Evolutionary conservation across 2,329 filamentous ascomycete genomes (phyloP).

Genomic region (Hysterium pulicare): DNA sequence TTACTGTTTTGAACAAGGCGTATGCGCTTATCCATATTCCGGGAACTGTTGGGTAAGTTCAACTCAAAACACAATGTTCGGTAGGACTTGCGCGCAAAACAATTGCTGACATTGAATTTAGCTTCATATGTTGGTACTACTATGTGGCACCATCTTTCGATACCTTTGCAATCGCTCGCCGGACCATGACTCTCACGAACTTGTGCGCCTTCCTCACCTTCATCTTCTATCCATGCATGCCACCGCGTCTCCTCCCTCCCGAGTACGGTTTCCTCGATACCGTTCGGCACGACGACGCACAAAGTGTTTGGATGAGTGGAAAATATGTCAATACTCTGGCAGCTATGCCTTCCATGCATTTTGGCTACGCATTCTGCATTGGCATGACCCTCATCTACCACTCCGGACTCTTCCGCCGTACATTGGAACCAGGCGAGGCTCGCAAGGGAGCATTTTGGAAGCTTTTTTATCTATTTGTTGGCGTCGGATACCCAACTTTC

Average conservation of each 20-base stretch:
- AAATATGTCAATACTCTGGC: slow-evolving; percentile 47
- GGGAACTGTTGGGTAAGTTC: slow-evolving; percentile 54
- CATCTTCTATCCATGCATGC: slow-evolving; percentile 54
- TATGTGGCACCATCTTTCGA: slow-evolving; percentile 53
- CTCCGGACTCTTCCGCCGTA: slow-evolving; percentile 46
- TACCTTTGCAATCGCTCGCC: slow-evolving; percentile 43
- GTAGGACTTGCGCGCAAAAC: no score
- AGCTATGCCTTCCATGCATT: slow-evolving; percentile 52
- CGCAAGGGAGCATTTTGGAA: slow-evolving; percentile 42
- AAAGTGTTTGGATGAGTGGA: slow-evolving; percentile 46
- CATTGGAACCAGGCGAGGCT: slow-evolving; percentile 41
- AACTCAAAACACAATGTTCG: no score
- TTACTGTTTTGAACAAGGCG: slow-evolving; percentile 56
- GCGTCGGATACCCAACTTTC: slow-evolving; percentile 52
- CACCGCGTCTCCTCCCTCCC: slow-evolving; percentile 45
- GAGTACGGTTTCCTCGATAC: slow-evolving; percentile 48
- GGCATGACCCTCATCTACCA: slow-evolving; percentile 53
- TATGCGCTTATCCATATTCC: slow-evolving; percentile 61
- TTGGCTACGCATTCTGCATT: slow-evolving; percentile 54
- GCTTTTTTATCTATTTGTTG: slow-evolving; percentile 44
- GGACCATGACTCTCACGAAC: slow-evolving; percentile 51
- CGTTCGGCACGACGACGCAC: slow-evolving; percentile 46
- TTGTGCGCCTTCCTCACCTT: slow-evolving; percentile 53
- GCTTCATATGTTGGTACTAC: slow-evolving; percentile 64
- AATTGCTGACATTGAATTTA: no score